Evolutionary conservation across 495 filamentous ascomycete species (phyloP), one percentile per base, ranked within the genome.

Genomic region (Astrocystis sublimbata): DNA sequence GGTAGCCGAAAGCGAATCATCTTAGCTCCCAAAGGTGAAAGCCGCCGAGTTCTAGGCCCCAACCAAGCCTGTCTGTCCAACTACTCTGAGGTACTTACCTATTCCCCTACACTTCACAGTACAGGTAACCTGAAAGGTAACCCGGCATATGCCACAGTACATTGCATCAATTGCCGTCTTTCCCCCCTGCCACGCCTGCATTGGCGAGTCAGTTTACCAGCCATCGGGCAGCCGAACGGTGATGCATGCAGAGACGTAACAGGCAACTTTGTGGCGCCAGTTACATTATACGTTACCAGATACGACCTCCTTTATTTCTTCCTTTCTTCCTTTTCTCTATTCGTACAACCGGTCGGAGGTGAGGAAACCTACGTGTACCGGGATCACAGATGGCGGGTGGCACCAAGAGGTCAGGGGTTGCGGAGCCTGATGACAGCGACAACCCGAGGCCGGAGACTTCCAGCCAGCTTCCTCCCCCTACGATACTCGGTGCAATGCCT

Each of bases 31-130:
- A 35, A 6, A 19, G 41, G 53, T 30, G 4, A 52, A 15, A 41
- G 45, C 24, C 24, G 43, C 21, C 23, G 24, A 52, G 58, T 52
- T 60, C 58, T 60, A 58, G 46, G 36, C 46, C 42, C n/a, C n/a
- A n/a, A n/a, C n/a, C 24, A 42, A 43, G 46, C 36, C 58, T 17
- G n/a, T n/a, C n/a, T n/a, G n/a, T 42, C 35, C 36, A 56, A 42
- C 36, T 56, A 56, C 26, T n/a, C n/a, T n/a, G n/a, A n/a, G n/a
- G n/a, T 17, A 17, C 49, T 52, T 23, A 35, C 23, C 41, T 38
- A 8, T 43, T 19, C 13, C 21, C 53, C 23, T 19, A 38, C 38
- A 56, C 30, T 56, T 42, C 53, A 10, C 15, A 31, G 53, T 19
- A 38, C 33, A 42, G 52, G 41, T 41, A n/a, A n/a, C n/a, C n/a